These are phyloP conservation scores for Sporisorium sorghi DNA, from an alignment of 1,284 basidiomycete genomes.

Conservation along the genomic window DNA sequence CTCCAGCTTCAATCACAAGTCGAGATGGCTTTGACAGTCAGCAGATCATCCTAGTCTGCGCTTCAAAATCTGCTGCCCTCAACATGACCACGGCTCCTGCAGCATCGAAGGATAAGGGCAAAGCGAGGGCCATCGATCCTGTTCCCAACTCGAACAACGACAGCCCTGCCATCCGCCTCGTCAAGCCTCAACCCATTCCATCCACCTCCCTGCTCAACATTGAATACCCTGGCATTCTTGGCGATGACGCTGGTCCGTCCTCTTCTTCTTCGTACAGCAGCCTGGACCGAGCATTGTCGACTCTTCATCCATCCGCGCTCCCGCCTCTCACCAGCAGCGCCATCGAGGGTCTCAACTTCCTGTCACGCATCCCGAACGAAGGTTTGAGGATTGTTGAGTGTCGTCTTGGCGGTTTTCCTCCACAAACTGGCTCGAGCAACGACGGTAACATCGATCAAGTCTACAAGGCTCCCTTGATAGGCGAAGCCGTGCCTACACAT, in stretches of 20 bases:
- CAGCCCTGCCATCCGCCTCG: slow-evolving; percentile 11
- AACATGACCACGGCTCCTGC: slow-evolving; percentile 10
- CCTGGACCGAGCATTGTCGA: slow-evolving; percentile 56
- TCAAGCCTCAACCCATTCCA: slow-evolving; percentile 45
- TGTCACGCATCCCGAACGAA: slow-evolving; percentile 39
- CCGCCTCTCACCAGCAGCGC: slow-evolving; percentile 46
- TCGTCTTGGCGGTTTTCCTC: slow-evolving; percentile 34
- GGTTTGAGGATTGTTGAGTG: slow-evolving; percentile 56
- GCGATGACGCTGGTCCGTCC: neutral
- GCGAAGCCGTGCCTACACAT: slow-evolving; percentile 44
- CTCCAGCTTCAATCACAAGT: neutral
- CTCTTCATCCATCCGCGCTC: slow-evolving; percentile 45
- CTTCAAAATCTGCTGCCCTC: too few species aligned
- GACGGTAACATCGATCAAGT: slow-evolving; percentile 16
- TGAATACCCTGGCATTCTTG: slow-evolving; percentile 62
- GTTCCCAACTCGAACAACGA: neutral
- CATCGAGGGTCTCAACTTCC: slow-evolving; percentile 48
- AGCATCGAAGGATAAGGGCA: slow-evolving; percentile 15
- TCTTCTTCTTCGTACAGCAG: slow-evolving; percentile 9
- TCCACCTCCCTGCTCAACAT: slow-evolving; percentile 44
- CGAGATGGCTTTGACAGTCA: neutral
- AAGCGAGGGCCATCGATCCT: slow-evolving; percentile 22
- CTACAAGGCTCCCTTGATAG: slow-evolving; percentile 45
- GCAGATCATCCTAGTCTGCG: neutral
- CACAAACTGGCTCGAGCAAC: neutral